Evolutionary conservation across 2,329 filamentous ascomycete species (phyloP).

Genomic region (Alternaria sp.): DNA sequence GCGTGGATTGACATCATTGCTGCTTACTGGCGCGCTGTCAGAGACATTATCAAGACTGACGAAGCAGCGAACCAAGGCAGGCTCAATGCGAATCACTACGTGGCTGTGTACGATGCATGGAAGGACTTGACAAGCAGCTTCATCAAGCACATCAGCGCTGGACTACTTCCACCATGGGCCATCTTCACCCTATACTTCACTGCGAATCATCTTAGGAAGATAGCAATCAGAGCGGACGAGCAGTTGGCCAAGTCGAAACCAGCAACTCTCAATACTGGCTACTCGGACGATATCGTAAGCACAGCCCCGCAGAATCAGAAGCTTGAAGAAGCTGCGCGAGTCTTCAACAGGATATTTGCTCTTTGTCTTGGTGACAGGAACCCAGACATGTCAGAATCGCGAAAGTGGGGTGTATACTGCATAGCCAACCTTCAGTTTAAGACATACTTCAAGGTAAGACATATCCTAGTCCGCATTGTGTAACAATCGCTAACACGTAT

Average conservation of each 20-base stretch:
- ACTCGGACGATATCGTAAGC: slow-evolving; percentile 83
- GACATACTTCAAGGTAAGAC: slow-evolving; percentile 83
- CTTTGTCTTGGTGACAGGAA: slow-evolving; percentile 88
- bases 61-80: slow-evolving; percentile 59
- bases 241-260: slow-evolving; percentile 64
- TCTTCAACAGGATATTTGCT: slow-evolving; percentile 91
- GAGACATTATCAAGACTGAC: slow-evolving; percentile 74
- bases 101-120: slow-evolving; percentile 87
- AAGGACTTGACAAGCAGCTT: slow-evolving; percentile 81
- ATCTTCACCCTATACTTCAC: slow-evolving; percentile 88
- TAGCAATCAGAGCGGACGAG: slow-evolving; percentile 90
- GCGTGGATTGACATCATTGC: slow-evolving; percentile 90
- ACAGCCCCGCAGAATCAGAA: slow-evolving; percentile 74
- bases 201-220: slow-evolving; percentile 84
- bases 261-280: slow-evolving; percentile 58
- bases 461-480: neutral
- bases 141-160: slow-evolving; percentile 80
- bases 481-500: slow-evolving; percentile 7
- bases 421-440: slow-evolving; percentile 96
- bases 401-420: slow-evolving; percentile 98
- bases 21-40: slow-evolving; percentile 83
- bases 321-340: slow-evolving; percentile 87
- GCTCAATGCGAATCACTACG: slow-evolving; percentile 68
- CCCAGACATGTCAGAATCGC: slow-evolving; percentile 78
- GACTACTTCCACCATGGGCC: slow-evolving; percentile 86